phyloP scores from a whole-genome alignment of 192 early-diverging fungal species.

The Backusella mclennaniae region DNA sequence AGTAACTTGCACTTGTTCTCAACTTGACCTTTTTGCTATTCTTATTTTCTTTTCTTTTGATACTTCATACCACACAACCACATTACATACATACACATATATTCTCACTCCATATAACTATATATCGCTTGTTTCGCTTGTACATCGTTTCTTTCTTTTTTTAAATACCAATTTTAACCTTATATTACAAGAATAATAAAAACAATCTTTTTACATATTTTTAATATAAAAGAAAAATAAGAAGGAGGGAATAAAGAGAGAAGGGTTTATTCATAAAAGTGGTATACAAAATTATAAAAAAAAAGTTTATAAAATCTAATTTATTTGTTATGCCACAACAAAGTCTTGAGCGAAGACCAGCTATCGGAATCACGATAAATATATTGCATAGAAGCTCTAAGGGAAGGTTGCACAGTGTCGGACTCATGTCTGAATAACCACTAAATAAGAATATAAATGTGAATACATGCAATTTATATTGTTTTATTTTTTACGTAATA shows the following conservation, averaged over 20 bases:
- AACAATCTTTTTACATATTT: background rate
- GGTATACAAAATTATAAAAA: background rate
- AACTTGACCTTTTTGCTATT: background rate
- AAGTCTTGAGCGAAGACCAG: slow-evolving; percentile 72
- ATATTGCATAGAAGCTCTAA: slow-evolving; percentile 94
- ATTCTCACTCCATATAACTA: background rate
- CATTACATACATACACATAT: background rate
- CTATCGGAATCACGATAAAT: slow-evolving; percentile 87
- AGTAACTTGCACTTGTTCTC: background rate
- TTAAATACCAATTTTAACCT: background rate
- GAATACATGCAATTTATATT: background rate
- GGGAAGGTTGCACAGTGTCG: slow-evolving; percentile 85
- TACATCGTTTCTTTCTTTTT: background rate
- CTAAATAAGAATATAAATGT: slow-evolving; percentile 10
- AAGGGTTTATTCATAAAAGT: background rate
- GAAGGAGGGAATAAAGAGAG: background rate
- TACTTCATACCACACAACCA: background rate
- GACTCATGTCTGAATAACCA: slow-evolving; percentile 90
- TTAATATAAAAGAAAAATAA: background rate
- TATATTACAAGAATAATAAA: background rate
- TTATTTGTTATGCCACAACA: slow-evolving; percentile 85
- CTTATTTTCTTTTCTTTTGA: background rate
- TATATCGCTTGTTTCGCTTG: background rate
- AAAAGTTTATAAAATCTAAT: background rate
- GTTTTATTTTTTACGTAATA: background rate